Evolutionary conservation across 2,329 filamentous ascomycete genomes (phyloP), one percentile per base, ranked within the genome.

Genomic region (Paraphoma chrysanthemicola): DNA sequence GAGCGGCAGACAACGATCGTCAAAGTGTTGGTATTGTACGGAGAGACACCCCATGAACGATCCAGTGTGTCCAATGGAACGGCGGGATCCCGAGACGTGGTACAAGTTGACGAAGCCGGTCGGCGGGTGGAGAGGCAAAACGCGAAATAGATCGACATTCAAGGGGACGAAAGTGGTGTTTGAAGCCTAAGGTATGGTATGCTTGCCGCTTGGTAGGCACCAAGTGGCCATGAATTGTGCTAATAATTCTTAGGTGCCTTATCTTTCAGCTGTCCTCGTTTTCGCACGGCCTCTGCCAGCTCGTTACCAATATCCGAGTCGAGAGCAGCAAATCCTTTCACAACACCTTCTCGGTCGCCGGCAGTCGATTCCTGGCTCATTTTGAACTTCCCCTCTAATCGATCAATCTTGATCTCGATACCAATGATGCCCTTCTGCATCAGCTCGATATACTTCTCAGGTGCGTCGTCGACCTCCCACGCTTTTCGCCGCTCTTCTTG

Each of bases 401-500:
- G 39, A 1, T 52, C 53, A 10, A 73, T 64, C 47, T 64, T 54
- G 16, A 74, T 68, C 53, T 71, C 54, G 16, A 72, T 58, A 0
- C 68, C 68, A 29, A 71, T 59, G 29, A 71, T 70, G 5, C 52
- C 62, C 29, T 67, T 69, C 43, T 64, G 61, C 31, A 69, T 12
- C 28, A 68, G 4, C 18, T 85, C 79, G 7, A 89, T 70, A 69
- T 87, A 90, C 0, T 66, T 69, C 10, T 79, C 78, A 0, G 85
- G 86, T 2, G 87, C 86, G 54, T 89, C 85, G 0, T 75, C 66
- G 0, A 90, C 83, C 41, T 78, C 75, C 88, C 88, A 90, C 10
- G 82, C 43, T 77, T 79, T 8, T 77, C 81, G 59, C 43, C 50
- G 29, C 3, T 42, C 50, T 3, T 41, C 18, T 23, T 29, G 14